Base-by-base conservation (phyloP, 768 basidiomycete genomes). In the Termitomyces sp. region DNA sequence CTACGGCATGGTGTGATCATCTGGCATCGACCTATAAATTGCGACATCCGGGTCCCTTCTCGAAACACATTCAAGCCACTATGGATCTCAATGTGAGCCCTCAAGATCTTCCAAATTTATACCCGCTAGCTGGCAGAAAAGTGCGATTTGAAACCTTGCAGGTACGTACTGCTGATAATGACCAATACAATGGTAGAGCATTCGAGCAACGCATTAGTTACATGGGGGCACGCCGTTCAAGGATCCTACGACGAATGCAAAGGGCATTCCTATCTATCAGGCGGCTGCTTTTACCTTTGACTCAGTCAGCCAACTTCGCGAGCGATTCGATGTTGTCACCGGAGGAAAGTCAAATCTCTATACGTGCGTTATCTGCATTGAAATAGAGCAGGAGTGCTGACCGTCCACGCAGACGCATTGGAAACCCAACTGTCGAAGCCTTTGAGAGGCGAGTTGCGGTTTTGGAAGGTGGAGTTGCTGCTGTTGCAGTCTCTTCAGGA, bases 361-460 rank as follows among this genome's bases (percentile, higher is more conserved):
- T 28, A n/a, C 46, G 44, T 30, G n/a, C 4, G 33, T 56, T 59
- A 18, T 28, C 16, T 18, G 36, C 26, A 28, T 26, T 35, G 8
- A 20, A 23, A 8, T 32, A 50, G 5, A 5, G 10, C 5, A 20
- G 4, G 20, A 48, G 14, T 7, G n/a, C 53, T 38, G 10, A 12
- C 47, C 16, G 3, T 36, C 5, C 10, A 28, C 28, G 36, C 28
- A 64, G 63, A 12, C 63, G 63, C 26, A 54, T 64, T 26, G 63
- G 60, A n/a, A 64, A 64, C 16, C 63, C 60, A 1, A 64, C 63
- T 14, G 63, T 64, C 20, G 83, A 86, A 33, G 79, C 87, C 1
- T 86, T 88, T 55, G 87, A 88, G 69, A 80, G 79, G 63, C 77
- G 87, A 2, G 81, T 88, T 0, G 81, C 87, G 0, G 83, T 84